Evolutionary conservation across 2,329 filamentous ascomycete genomes (phyloP).

Genomic region (Neoascochyta sp.): DNA sequence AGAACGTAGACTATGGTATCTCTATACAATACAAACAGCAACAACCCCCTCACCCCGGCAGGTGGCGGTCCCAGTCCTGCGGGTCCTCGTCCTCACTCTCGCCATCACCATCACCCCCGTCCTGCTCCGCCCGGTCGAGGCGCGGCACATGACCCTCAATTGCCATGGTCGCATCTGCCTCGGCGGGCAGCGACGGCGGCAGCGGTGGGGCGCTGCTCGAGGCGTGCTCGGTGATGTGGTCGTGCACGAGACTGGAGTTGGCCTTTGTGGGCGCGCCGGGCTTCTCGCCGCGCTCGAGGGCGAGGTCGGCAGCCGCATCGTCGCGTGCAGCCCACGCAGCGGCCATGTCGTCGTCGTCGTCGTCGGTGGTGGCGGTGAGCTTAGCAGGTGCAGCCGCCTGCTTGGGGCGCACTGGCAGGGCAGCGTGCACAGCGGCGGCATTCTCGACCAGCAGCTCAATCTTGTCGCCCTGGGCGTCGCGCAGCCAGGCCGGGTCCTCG

Average conservation of each 20-base stretch:
- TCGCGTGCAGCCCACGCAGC: conserved; percentile 35
- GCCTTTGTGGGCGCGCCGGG: conserved; percentile 27
- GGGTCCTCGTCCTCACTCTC: conserved; percentile 22
- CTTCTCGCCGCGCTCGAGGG: conserved; percentile 45
- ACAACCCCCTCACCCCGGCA: conserved; percentile 23
- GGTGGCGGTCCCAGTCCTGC: conserved; percentile 36
- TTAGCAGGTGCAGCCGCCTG: conserved; percentile 4
- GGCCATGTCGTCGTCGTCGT: conserved; percentile 33
- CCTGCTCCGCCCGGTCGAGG: conserved; percentile 10
- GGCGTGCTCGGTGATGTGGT: conserved; percentile 29
- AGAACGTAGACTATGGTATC: neutral
- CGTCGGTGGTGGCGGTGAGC: conserved; percentile 7
- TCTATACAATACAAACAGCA: neutral
- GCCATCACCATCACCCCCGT: conserved; percentile 14
- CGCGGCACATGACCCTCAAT: conserved; percentile 40
- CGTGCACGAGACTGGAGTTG: conserved; percentile 31
- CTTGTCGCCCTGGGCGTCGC: conserved; percentile 47
- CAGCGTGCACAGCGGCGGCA: conserved; percentile 20
- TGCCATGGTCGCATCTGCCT: conserved; percentile 29
- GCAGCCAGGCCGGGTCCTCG: conserved; percentile 81
- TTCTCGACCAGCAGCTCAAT: conserved; percentile 43
- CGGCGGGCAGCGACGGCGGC: conserved; percentile 22
- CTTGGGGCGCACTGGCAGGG: conserved; percentile 31
- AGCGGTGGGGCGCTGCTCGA: conserved; percentile 19
- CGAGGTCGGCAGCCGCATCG: conserved; percentile 39